Percentiles rank a stretch among this genome's conserved stretches.
These are phyloP conservation scores for Pouteria glomerata DNA, from an alignment of 148 eudicot genomes.

Conservation along the genomic window DNA sequence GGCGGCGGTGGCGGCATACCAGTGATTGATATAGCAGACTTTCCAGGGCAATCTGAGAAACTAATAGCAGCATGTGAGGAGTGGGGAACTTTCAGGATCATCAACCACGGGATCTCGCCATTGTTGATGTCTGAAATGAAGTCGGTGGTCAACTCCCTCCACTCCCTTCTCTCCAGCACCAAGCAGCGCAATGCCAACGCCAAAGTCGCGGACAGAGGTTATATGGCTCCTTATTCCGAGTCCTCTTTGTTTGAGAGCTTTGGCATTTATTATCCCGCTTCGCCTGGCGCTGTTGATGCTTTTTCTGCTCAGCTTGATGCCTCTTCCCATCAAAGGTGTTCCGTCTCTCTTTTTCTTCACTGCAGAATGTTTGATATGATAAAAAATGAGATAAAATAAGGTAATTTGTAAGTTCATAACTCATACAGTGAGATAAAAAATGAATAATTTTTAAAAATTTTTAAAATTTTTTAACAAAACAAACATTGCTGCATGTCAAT, in stretches of 20 bases:
- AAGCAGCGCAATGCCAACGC: slow-evolving; percentile 7
- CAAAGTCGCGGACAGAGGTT: slow-evolving; percentile 7
- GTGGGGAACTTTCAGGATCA: slow-evolving; percentile 22
- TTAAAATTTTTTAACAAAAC: no score
- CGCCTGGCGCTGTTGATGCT: no score
- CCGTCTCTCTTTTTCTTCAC: not conserved
- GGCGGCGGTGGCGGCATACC: not conserved
- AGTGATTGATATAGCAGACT: not conserved
- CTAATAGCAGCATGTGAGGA: slow-evolving; percentile 16
- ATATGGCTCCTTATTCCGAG: not conserved
- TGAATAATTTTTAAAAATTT: no score
- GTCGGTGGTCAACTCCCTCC: slow-evolving; percentile 1
- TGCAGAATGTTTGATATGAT: no score
- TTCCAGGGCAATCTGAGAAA: not conserved
- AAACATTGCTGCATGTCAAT: no score
- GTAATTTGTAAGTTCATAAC: no score
- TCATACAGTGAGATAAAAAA: no score
- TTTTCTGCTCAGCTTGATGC: slow-evolving; percentile 21
- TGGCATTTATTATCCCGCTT: slow-evolving; percentile 13
- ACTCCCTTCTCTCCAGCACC: slow-evolving; percentile 16
- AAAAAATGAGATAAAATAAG: no score
- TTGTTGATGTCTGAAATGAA: slow-evolving; percentile 16
- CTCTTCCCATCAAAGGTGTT: slow-evolving; percentile 23
- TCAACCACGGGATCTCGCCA: slow-evolving; percentile 13
- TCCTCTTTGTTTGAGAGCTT: slow-evolving; percentile 19